Evolutionary conservation across 2,329 filamentous ascomycete species (phyloP).

Genomic region (Fusarium oligoseptatum): DNA sequence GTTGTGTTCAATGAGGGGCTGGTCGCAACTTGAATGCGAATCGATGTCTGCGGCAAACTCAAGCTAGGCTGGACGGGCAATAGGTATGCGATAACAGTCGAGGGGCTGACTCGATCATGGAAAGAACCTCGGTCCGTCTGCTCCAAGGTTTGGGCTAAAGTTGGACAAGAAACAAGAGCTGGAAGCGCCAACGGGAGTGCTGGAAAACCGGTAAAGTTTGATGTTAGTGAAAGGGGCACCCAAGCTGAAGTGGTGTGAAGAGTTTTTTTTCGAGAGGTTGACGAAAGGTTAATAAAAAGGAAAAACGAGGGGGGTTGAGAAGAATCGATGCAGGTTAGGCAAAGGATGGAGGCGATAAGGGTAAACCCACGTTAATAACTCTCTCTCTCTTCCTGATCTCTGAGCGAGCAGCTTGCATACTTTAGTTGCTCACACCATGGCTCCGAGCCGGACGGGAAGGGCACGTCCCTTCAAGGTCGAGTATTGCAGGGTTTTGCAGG

Average conservation of each 20-base stretch:
- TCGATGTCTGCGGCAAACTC: constrained; percentile 13
- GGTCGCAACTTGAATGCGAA: constrained; percentile 10
- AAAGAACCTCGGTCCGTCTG: constrained; percentile 33
- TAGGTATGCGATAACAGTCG: constrained; percentile 28
- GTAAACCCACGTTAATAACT: constrained; percentile 42
- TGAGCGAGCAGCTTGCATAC: constrained; percentile 27
- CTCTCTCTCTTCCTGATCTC: constrained; percentile 32
- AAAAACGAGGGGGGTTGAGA: constrained; percentile 15
- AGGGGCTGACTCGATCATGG: constrained; percentile 35
- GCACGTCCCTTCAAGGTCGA: constrained; percentile 37
- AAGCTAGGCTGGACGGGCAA: constrained; percentile 17
- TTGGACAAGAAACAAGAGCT: constrained; percentile 30
- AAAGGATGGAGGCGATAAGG: constrained; percentile 39
- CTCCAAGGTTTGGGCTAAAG: constrained; percentile 39
- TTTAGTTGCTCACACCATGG: constrained; percentile 25
- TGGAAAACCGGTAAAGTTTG: constrained; percentile 37
- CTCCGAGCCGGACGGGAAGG: constrained; percentile 42
- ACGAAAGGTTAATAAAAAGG: constrained; percentile 3
- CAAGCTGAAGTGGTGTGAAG: constrained; percentile 15
- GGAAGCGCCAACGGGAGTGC: constrained; percentile 17
- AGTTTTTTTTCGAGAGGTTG: constrained; percentile 13
- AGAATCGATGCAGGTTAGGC: constrained; percentile 25
- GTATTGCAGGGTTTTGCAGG: constrained; percentile 39
- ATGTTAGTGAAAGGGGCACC: constrained; percentile 13
- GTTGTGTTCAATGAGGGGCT: neutral